A percentile compares a stretch with the other conserved stretches of the same genome.
Evolutionary conservation across 495 filamentous ascomycete genomes (phyloP).

Genomic region (Cenococcum geophilum): DNA sequence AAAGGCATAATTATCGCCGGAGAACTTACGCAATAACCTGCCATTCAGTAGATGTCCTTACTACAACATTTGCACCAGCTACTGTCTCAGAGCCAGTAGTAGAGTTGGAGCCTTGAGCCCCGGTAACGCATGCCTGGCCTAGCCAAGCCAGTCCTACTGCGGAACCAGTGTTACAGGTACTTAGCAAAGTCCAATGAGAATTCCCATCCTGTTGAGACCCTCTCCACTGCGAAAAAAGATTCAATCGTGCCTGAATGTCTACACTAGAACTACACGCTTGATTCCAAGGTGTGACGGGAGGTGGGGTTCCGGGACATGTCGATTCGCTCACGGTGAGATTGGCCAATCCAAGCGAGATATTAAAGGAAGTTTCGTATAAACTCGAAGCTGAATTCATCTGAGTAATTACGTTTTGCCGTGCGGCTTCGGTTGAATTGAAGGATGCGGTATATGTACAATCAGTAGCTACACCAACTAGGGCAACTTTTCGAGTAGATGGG

Average conservation of each 20-base stretch:
- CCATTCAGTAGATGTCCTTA: slow-evolving; percentile 79
- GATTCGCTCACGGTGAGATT: slow-evolving; percentile 71
- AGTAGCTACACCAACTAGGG: slow-evolving; percentile 84
- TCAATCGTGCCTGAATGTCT: slow-evolving; percentile 73
- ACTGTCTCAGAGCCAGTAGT: slow-evolving; percentile 55
- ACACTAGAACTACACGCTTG: slow-evolving; percentile 55
- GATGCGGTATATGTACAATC: slow-evolving; percentile 78
- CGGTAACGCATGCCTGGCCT: slow-evolving; percentile 70
- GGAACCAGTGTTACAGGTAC: slow-evolving; percentile 72
- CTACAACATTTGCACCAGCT: slow-evolving; percentile 83
- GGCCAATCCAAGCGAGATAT: slow-evolving; percentile 81
- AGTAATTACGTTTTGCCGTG: slow-evolving; percentile 66
- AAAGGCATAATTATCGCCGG: neutral
- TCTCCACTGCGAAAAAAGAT: slow-evolving; percentile 84
- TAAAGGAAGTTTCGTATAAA: slow-evolving; percentile 85
- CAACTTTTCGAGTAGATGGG: slow-evolving; percentile 80
- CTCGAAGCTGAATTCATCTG: slow-evolving; percentile 81
- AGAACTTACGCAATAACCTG: slow-evolving; percentile 71
- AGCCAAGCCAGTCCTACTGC: slow-evolving; percentile 93
- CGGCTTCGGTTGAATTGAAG: slow-evolving; percentile 57
- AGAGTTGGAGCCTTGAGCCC: slow-evolving; percentile 42
- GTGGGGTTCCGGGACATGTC: slow-evolving; percentile 59
- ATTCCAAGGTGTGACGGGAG: slow-evolving; percentile 72
- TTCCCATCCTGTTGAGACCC: slow-evolving; percentile 66
- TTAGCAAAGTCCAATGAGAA: slow-evolving; percentile 91